phyloP scores from a whole-genome alignment of 768 basidiomycete genomes.

The Paxillus rubicundulus region DNA sequence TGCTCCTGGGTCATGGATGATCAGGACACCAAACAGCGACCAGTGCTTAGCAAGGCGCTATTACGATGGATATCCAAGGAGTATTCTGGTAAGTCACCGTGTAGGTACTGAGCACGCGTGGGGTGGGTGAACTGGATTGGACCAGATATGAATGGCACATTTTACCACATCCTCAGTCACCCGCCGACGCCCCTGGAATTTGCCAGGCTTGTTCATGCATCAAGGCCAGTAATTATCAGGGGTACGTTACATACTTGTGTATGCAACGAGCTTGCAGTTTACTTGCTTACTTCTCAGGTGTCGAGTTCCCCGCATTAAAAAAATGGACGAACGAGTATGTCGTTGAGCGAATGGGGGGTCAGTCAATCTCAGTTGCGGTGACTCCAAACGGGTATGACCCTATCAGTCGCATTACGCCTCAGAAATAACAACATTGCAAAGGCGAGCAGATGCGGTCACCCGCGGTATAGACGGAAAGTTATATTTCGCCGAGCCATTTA shows the following conservation, averaged over 20 bases:
- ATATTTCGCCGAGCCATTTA: conserved; percentile 76
- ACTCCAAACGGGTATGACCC: conserved; percentile 76
- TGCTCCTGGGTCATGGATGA: no score
- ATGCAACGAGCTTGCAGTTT: neutral
- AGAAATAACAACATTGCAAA: conserved; percentile 29
- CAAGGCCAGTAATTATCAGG: conserved; percentile 73
- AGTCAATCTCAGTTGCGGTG: conserved; percentile 65
- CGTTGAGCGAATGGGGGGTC: conserved; percentile 48
- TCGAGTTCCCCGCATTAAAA: conserved; percentile 42
- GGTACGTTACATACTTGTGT: conserved; percentile 36
- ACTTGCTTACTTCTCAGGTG: conserved; percentile 36
- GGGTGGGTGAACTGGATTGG: neutral
- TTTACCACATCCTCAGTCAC: conserved; percentile 45
- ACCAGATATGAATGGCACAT: conserved; percentile 58
- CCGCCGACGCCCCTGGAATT: conserved; percentile 72
- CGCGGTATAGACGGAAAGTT: conserved; percentile 47
- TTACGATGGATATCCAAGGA: conserved; percentile 39
- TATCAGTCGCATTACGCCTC: neutral
- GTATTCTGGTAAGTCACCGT: conserved; percentile 29
- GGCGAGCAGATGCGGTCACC: conserved; percentile 75
- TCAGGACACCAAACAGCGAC: conserved; percentile 11
- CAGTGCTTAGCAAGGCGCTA: conserved; percentile 13
- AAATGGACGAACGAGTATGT: conserved; percentile 73
- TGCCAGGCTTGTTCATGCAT: conserved; percentile 60
- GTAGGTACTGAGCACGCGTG: neutral